Percentiles rank a stretch among this genome's conserved stretches.
These are phyloP conservation scores for Phytophthora capsici DNA, from an alignment of 352 stramenopile genomes.

Conservation along the genomic window DNA sequence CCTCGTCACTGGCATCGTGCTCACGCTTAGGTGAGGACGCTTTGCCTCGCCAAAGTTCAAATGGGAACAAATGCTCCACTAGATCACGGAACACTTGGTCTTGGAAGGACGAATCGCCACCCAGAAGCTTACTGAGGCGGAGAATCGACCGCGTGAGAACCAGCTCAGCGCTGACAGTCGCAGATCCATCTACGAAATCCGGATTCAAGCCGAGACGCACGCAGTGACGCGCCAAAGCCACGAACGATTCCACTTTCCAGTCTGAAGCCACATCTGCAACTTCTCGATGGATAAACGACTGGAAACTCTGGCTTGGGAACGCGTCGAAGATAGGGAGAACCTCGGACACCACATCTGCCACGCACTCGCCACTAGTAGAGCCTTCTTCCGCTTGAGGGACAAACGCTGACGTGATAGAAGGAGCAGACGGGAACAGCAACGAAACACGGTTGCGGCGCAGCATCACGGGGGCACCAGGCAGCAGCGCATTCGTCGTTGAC, in stretches of 20 bases:
- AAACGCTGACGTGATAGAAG: slow-evolving; percentile 58
- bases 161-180: slow-evolving; percentile 42
- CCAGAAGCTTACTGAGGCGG: slow-evolving; percentile 64
- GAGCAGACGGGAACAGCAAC: slow-evolving; percentile 63
- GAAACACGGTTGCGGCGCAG: slow-evolving; percentile 75
- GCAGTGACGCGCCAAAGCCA: slow-evolving; percentile 68
- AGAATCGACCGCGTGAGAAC: slow-evolving; percentile 60
- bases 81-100: slow-evolving; percentile 63
- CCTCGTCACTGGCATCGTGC: slow-evolving; percentile 30
- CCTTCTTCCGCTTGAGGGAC: slow-evolving; percentile 37
- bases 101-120: slow-evolving; percentile 55
- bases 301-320: slow-evolving; percentile 67
- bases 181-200: slow-evolving; percentile 5
- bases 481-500: slow-evolving; percentile 45
- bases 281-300: slow-evolving; percentile 68
- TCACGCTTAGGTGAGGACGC: slow-evolving; percentile 32
- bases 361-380: slow-evolving; percentile 42
- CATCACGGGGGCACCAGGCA: slow-evolving; percentile 66
- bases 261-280: slow-evolving; percentile 58
- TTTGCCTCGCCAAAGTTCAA: slow-evolving; percentile 40
- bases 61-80: slow-evolving; percentile 62
- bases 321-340: slow-evolving; percentile 72
- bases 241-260: slow-evolving; percentile 75
- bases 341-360: slow-evolving; percentile 55
- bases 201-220: slow-evolving; percentile 53